Percentiles rank a stretch among this genome's conserved stretches.
phyloP scores from a whole-genome alignment of 106 monocot species.

The Allium fistulosum region DNA sequence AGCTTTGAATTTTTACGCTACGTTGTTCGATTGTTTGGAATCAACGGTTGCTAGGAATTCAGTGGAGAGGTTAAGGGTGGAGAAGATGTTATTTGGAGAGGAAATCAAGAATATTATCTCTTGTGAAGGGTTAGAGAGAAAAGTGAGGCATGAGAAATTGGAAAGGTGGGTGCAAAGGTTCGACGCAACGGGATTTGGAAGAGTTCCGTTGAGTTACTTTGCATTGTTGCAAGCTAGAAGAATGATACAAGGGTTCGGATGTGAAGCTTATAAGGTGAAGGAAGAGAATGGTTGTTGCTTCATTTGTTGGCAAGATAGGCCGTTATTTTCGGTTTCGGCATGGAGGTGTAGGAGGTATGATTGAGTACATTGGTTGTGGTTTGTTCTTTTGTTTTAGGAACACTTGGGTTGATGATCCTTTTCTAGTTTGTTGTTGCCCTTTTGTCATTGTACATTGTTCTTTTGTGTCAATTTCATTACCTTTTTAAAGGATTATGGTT shows the following conservation, averaged over 20 bases:
- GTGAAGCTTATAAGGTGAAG: constrained; percentile 44
- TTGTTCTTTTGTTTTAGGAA: not conserved
- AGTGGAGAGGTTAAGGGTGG: constrained; percentile 43
- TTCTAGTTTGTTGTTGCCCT: not conserved
- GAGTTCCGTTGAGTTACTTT: constrained; percentile 39
- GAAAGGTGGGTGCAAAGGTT: constrained; percentile 46
- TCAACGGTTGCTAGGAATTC: constrained; percentile 24
- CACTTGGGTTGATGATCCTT: not conserved
- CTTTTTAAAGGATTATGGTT: too few species aligned
- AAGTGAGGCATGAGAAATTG: constrained; percentile 67
- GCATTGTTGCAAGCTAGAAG: constrained; percentile 36
- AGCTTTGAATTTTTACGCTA: constrained; percentile 84
- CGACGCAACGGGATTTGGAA: constrained; percentile 39
- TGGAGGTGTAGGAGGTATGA: constrained; percentile 51
- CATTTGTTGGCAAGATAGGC: constrained; percentile 61
- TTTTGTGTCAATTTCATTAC: too few species aligned
- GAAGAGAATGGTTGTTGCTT: constrained; percentile 39
- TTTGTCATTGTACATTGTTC: not conserved
- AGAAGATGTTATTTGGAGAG: constrained; percentile 57
- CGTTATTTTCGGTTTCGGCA: constrained; percentile 61
- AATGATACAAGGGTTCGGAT: constrained; percentile 43
- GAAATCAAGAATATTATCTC: constrained; percentile 66
- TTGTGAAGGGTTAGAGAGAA: constrained; percentile 61
- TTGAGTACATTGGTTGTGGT: constrained; percentile 5
- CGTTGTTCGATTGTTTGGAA: constrained; percentile 88